Evolutionary conservation across 2,329 filamentous ascomycete genomes (phyloP), one percentile per base, ranked within the genome.

Genomic region (Fusarium napiforme): DNA sequence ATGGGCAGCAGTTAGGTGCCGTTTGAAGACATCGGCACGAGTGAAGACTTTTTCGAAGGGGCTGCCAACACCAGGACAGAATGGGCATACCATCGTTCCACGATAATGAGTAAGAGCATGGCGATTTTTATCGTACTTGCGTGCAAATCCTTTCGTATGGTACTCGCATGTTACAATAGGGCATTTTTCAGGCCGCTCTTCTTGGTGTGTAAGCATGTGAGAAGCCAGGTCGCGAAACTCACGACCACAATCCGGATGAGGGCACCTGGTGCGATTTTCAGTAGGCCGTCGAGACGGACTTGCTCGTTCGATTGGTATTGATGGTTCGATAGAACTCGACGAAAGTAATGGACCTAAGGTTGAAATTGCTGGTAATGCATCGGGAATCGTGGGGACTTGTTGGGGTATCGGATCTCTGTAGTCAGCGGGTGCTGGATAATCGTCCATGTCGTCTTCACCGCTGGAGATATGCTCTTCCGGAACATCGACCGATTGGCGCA

Each of bases 31-130:
- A 79, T 99, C 96, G 42, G 96, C 95, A 58, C 96, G 90, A 84
- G 97, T 98, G 83, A 99, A 98, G 73, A 93, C 94, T 86, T 98
- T 98, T 82, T 98, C 96, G 10, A 93, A 93, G 3, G 94, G 90
- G 7, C 94, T 95, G 10, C 95, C 95, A 26, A 92, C 93, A 8
- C 95, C 94, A 1, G 95, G 94, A 76, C 96, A 98, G 83, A 98
- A 98, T 9, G 95, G 95, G 78, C 96, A 99, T 12, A 97, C 93
- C 95, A 98, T 98, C 19, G 94, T 98, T 14, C 96, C 96, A 82
- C 97, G 97, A 86, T 98, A 99, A 80, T 98, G 96, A 6, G 96
- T 98, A 72, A 98, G 84, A 4, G 96, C 97, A 81, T 99, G 96
- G 18, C 96, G 87, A 82, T 98, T 98, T 87, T 98, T 98, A 85